These are phyloP conservation scores for Triticum monococcum DNA, from an alignment of 176 grass and related monocot species.

Conservation along the genomic window DNA sequence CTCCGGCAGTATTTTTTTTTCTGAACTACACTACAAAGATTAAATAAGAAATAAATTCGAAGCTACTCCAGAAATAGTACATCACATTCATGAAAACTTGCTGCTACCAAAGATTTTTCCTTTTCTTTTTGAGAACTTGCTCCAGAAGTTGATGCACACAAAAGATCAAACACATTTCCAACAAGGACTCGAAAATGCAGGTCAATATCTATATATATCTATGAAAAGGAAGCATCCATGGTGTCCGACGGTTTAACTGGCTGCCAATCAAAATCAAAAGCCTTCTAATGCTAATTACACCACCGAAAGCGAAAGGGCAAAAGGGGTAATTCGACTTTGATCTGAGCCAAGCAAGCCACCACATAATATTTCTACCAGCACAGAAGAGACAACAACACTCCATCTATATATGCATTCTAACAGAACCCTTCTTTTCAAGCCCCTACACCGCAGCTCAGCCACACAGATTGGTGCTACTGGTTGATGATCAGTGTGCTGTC, in stretches of 20 bases:
- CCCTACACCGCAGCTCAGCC: slow-evolving; percentile 5
- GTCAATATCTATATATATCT: neutral
- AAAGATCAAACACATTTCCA: neutral
- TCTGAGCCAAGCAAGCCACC: neutral
- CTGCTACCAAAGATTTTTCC: neutral
- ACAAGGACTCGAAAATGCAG: neutral
- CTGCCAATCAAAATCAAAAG: slow-evolving; percentile 19
- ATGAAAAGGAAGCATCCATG: neutral
- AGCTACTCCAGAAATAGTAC: neutral
- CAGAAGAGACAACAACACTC: slow-evolving; percentile 14
- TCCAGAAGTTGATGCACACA: neutral
- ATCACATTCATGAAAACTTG: neutral
- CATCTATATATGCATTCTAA: slow-evolving; percentile 34
- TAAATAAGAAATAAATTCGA: neutral
- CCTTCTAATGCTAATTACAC: slow-evolving; percentile 33
- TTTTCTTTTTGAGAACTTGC: neutral
- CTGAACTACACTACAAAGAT: neutral
- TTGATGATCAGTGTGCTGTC: neutral
- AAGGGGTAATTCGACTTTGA: slow-evolving; percentile 4
- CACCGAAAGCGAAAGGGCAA: neutral
- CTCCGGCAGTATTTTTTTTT: neutral
- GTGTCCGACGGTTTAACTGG: neutral
- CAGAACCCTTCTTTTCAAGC: neutral
- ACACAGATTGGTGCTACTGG: slow-evolving; percentile 5
- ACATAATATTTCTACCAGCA: neutral